phyloP scores from a whole-genome alignment of 805 yeast species.

The Yarrowia porcina region DNA sequence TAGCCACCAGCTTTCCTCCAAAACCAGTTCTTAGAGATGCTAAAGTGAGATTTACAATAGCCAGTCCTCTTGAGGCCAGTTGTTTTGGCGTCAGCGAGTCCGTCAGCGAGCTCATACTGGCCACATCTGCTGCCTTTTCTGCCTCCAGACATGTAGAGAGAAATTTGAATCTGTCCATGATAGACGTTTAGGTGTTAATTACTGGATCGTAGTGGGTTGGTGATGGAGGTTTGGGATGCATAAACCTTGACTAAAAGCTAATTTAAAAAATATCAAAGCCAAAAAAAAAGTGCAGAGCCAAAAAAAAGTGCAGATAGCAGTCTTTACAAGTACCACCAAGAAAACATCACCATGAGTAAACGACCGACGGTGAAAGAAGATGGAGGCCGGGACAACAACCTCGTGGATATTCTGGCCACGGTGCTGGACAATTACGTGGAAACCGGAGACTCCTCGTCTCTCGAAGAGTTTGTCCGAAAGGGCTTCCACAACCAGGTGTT shows the following conservation, averaged over 20 bases:
- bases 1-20: constrained; percentile 70
- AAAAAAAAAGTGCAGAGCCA: too few species aligned
- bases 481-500: constrained; percentile 10
- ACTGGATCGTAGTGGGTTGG: too few species aligned
- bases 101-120: constrained; percentile 46
- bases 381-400: constrained; percentile 1
- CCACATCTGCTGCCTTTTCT: constrained; percentile 54
- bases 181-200: too few species aligned
- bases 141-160: not conserved
- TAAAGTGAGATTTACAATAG: constrained; percentile 61
- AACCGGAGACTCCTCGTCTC: not conserved
- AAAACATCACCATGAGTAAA: not conserved
- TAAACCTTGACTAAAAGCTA: not conserved
- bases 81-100: constrained; percentile 55
- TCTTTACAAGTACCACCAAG: not conserved
- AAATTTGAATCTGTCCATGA: not conserved
- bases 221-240: constrained; percentile 5
- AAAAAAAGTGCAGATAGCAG: not conserved
- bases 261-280: not conserved
- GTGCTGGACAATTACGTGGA: constrained; percentile 25
- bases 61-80: constrained; percentile 70
- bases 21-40: constrained; percentile 69
- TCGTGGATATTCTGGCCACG: not conserved
- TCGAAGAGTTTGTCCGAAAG: constrained; percentile 6
- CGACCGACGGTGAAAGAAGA: constrained; percentile 15